Percentiles rank a stretch among this genome's conserved stretches.
Conservation (phyloP, 352 stramenopile genomes). For the Phytophthora tentaculata region DNA sequence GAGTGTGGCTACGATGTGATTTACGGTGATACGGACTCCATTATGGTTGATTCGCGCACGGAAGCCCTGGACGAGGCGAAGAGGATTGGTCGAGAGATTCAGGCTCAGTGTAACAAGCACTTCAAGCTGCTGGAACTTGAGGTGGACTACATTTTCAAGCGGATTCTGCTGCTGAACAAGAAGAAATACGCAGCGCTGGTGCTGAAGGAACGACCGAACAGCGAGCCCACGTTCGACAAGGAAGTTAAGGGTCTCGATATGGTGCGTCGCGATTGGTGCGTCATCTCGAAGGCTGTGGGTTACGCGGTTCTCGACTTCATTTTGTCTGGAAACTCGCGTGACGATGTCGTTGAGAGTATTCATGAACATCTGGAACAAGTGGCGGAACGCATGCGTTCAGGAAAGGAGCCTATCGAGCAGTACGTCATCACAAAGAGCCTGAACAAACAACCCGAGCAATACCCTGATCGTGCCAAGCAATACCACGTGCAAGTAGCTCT, state of each 20-base stretch:
- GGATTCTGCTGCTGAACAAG: constrained; percentile 99
- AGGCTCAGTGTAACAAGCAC: constrained; percentile 99
- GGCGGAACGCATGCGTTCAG: constrained; percentile 92
- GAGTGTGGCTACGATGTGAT: constrained; percentile 99
- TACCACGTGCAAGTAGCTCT: constrained; percentile 98
- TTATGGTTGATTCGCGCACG: constrained; percentile 98
- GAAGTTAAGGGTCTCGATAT: constrained; percentile 99
- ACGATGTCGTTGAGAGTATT: constrained; percentile 97
- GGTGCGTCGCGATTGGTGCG: constrained; percentile 98
- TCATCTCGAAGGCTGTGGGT: constrained; percentile 97
- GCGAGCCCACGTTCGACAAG: constrained; percentile 87
- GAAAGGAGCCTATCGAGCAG: constrained; percentile 95
- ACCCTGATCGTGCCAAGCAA: constrained; percentile 96
- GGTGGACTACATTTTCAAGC: constrained; percentile 99
- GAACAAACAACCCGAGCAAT: constrained; percentile 99
- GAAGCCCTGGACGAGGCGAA: constrained; percentile 94
- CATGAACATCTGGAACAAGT: constrained; percentile 95
- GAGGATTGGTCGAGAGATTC: constrained; percentile 95
- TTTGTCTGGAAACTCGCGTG: constrained; percentile 93
- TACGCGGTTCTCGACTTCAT: constrained; percentile 98
- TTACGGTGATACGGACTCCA: constrained; percentile 99
- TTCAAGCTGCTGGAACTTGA: constrained; percentile 99
- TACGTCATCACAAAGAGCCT: constrained; percentile 99
- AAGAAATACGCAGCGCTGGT: constrained; percentile 99
- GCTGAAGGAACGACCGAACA: constrained; percentile 84